These are phyloP conservation scores for Lactuca sativa DNA, from an alignment of 129 eudicot genomes.

Conservation along the genomic window DNA sequence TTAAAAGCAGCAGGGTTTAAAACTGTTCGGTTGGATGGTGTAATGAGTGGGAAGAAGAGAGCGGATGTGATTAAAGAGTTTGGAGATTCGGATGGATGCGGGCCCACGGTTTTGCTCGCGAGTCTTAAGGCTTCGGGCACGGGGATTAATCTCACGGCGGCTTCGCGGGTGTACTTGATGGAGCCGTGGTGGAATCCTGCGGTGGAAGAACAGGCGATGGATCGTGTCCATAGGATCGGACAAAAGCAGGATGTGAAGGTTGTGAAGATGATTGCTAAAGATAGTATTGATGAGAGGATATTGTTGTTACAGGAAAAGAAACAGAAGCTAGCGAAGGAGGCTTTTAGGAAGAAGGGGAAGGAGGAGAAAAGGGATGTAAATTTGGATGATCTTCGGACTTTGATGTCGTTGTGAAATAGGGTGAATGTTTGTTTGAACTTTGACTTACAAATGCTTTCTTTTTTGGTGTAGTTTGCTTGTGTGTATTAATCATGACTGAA, in stretches of 20 bases:
- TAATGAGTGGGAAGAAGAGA: slow-evolving; percentile 70
- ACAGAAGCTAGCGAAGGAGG: slow-evolving; percentile 60
- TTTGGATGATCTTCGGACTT: slow-evolving; percentile 57
- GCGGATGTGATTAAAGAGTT: slow-evolving; percentile 58
- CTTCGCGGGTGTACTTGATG: slow-evolving; percentile 77
- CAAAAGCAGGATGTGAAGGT: slow-evolving; percentile 72
- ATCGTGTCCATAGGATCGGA: slow-evolving; percentile 86
- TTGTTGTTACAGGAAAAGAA: slow-evolving; percentile 72
- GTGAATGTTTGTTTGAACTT: no score
- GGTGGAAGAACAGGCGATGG: slow-evolving; percentile 94
- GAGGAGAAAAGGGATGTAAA: slow-evolving; percentile 55
- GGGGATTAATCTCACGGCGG: slow-evolving; percentile 79
- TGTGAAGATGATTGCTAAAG: slow-evolving; percentile 72
- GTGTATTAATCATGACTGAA: not conserved
- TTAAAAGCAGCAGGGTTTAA: slow-evolving; percentile 74
- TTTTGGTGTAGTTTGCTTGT: not conserved
- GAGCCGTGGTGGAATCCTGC: slow-evolving; percentile 99
- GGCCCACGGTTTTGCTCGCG: slow-evolving; percentile 82
- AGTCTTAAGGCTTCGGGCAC: slow-evolving; percentile 84
- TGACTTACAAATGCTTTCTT: not conserved
- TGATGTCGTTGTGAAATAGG: slow-evolving; percentile 63
- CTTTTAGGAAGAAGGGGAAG: slow-evolving; percentile 56
- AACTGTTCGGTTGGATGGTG: slow-evolving; percentile 68
- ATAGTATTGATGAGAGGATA: slow-evolving; percentile 81
- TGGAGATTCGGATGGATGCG: slow-evolving; percentile 39